phyloP scores from a whole-genome alignment of 371 early-diverging fungal genomes.

The Entomophthora muscae region DNA sequence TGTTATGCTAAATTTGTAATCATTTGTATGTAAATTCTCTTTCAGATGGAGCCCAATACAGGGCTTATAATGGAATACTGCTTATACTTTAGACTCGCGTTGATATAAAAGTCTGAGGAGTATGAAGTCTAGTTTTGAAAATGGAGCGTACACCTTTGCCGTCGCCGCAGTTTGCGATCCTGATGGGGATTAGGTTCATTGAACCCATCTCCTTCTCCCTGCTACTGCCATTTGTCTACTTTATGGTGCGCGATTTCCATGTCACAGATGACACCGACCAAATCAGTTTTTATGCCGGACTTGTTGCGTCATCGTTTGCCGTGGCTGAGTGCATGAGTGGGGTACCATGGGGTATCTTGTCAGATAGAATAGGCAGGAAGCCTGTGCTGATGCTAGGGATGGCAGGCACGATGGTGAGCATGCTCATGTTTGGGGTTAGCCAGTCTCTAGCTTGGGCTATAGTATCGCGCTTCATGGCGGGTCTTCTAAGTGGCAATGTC shows the following conservation, averaged over 20 bases:
- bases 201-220: slow-evolving; percentile 40
- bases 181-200: slow-evolving; percentile 34
- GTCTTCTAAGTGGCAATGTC: slow-evolving; percentile 65
- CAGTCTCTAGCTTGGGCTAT: slow-evolving; percentile 46
- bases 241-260: slow-evolving; percentile 18
- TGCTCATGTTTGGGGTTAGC: slow-evolving; percentile 60
- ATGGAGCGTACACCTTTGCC: slow-evolving; percentile 23
- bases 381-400: slow-evolving; percentile 68
- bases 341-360: slow-evolving; percentile 31
- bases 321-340: slow-evolving; percentile 35
- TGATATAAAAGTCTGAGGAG: no score
- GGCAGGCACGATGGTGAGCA: slow-evolving; percentile 43
- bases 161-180: slow-evolving; percentile 26
- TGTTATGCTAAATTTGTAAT: no score
- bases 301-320: slow-evolving; percentile 40
- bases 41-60: no score
- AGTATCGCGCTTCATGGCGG: slow-evolving; percentile 39
- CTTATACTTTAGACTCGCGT: no score
- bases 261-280: slow-evolving; percentile 10
- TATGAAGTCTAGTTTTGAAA: no score
- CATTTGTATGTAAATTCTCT: no score
- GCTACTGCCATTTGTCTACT: slow-evolving; percentile 39
- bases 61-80: no score
- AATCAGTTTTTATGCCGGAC: slow-evolving; percentile 33
- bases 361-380: slow-evolving; percentile 49